Evolutionary conservation across 768 basidiomycete species (phyloP), one percentile per base, ranked within the genome.

Genomic region (Agrocybe praecox): DNA sequence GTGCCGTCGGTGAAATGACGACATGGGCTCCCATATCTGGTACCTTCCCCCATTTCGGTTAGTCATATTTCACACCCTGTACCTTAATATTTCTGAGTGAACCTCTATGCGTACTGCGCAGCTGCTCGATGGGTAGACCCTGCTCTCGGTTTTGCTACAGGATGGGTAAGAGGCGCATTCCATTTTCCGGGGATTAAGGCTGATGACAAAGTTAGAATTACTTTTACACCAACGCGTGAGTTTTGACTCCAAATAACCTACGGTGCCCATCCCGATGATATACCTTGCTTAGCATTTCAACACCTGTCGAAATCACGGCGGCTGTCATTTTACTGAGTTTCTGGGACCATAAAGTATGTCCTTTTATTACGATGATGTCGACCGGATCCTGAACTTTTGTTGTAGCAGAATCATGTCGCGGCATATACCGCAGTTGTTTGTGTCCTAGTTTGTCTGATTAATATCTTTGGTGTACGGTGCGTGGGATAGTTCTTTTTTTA

Each of bases 1-100:
- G 87, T 62, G 81, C 85, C 2, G 68, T 90, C 14, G 89, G 85
- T 32, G 90, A 92, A 72, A 88, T 92, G 89, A 88, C 89, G n/a
- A 84, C 87, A 3, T 82, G 83, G 71, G 89, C 88, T 1, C 90
- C 90, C 2, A 84, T 91, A 47, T 88, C 89, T 3, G 90, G 90
- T 17, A 86, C 88, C 0, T 91, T 90, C 67, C 87, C 88, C 18
- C 87, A 89, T 70, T 90, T 80, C 67, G 85, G 84, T 82, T 47
- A 5, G 75, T 53, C 19, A 14, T 19, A 29, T 44, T 52, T 32
- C 36, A 17, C 17, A 4, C 19, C 26, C 21, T 18, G 33, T 10
- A 12, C 24, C n/a, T 11, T 24, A 21, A 9, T 50, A 12, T 46
- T 21, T 17, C 40, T 19, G 18, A 22, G 17, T 29, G 14, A 29